Evolutionary conservation across 768 basidiomycete species (phyloP).

Genomic region (Agaricus blazei): DNA sequence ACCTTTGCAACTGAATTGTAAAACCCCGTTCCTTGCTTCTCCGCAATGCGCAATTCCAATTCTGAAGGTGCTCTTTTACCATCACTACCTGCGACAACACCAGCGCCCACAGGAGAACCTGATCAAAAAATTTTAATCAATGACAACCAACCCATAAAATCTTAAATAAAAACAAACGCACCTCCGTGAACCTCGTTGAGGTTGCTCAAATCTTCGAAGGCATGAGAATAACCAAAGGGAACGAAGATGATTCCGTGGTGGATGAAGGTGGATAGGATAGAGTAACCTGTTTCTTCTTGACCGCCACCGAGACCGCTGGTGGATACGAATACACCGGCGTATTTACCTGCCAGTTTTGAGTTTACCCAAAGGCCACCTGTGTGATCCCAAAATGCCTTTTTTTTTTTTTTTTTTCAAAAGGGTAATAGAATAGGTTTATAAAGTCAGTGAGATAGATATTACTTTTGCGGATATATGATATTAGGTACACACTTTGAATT

Average conservation of each 20-base stretch:
- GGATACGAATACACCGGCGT: slow-evolving; percentile 69
- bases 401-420: too few relatives aligned
- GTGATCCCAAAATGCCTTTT: slow-evolving; percentile 67
- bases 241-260: slow-evolving; percentile 72
- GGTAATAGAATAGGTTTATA: neutral
- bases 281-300: slow-evolving; percentile 56
- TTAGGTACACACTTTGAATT: slow-evolving; percentile 29
- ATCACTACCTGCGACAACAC: slow-evolving; percentile 42
- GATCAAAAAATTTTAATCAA: neutral
- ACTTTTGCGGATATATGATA: too few relatives aligned
- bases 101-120: slow-evolving; percentile 80
- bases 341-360: slow-evolving; percentile 67
- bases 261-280: slow-evolving; percentile 47
- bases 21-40: slow-evolving; percentile 47
- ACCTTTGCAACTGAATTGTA: slow-evolving; percentile 38
- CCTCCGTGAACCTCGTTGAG: slow-evolving; percentile 51
- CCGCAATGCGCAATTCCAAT: slow-evolving; percentile 47
- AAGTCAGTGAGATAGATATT: neutral
- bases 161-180: slow-evolving; percentile 22
- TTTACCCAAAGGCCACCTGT: slow-evolving; percentile 63
- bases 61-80: slow-evolving; percentile 41
- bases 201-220: slow-evolving; percentile 35
- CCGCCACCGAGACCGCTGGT: slow-evolving; percentile 71
- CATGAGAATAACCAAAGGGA: slow-evolving; percentile 58
- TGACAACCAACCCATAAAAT: neutral